Conservation (phyloP, 1,284 basidiomycete species). For the Moesziomyces sp. region DNA sequence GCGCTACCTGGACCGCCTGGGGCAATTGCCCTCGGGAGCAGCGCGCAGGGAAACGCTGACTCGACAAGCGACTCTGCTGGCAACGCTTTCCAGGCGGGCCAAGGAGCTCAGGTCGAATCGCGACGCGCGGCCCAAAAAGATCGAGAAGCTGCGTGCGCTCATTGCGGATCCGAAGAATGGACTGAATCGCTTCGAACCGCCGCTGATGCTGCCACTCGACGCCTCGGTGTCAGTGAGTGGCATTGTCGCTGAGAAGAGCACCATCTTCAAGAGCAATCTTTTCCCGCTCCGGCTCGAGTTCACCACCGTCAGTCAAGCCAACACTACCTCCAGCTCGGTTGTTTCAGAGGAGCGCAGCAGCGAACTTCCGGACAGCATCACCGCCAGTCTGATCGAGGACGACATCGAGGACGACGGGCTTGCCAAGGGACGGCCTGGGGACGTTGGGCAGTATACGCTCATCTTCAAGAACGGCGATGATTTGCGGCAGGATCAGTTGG, state of each 20-base stretch:
- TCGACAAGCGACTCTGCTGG: constrained; percentile 79
- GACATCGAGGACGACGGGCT: background rate
- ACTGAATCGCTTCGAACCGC: constrained; percentile 60
- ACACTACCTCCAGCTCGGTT: background rate
- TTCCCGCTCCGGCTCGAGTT: constrained; percentile 92
- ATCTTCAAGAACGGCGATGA: constrained; percentile 99
- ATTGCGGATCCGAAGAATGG: constrained; percentile 86
- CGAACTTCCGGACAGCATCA: constrained; percentile 32
- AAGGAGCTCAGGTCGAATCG: constrained; percentile 88
- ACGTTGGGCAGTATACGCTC: constrained; percentile 75
- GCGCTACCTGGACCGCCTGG: constrained; percentile 79
- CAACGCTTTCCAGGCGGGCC: constrained; percentile 81
- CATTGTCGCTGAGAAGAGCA: constrained; percentile 88
- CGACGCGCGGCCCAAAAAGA: constrained; percentile 94
- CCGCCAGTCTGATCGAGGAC: constrained; percentile 23
- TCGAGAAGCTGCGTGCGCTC: constrained; percentile 87
- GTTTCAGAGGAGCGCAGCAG: constrained; percentile 6
- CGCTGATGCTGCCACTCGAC: constrained; percentile 79
- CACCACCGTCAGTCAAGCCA: constrained; percentile 39
- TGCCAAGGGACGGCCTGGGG: constrained; percentile 13
- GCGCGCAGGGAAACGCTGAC: constrained; percentile 35
- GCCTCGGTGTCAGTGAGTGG: constrained; percentile 83
- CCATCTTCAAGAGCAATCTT: constrained; percentile 97
- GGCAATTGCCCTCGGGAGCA: constrained; percentile 3
- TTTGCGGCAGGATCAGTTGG: constrained; percentile 95